Percentiles rank a stretch among this genome's conserved stretches.
Evolutionary conservation across 345 rosid genomes (phyloP).

Genomic region (Eucalyptus regnans): DNA sequence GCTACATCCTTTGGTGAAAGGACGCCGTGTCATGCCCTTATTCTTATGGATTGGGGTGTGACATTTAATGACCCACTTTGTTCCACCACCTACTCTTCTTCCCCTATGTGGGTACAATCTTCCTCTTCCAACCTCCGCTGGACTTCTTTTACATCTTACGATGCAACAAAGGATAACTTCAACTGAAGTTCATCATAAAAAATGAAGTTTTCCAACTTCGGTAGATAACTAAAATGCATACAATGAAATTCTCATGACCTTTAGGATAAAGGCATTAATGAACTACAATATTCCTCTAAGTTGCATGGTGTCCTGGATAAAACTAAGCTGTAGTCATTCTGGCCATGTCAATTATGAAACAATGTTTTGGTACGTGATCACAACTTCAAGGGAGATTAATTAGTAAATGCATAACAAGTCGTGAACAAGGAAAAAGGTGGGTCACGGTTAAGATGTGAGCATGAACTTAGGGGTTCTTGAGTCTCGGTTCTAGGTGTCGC

Average conservation of each 20-base stretch:
- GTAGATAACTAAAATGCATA: neutral
- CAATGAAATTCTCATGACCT: no score
- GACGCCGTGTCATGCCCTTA: no score
- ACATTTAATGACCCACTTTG: neutral
- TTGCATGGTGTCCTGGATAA: neutral
- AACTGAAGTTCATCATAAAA: neutral
- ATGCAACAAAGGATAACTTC: neutral
- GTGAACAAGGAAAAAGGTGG: neutral
- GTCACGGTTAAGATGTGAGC: neutral
- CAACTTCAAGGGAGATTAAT: neutral
- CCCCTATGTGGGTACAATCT: neutral
- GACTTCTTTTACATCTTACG: neutral
- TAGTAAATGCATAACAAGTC: neutral
- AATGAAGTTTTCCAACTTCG: fast-evolving
- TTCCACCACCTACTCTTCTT: neutral
- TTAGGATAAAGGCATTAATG: no score
- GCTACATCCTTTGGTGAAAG: no score
- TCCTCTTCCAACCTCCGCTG: fast-evolving
- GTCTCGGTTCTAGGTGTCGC: neutral
- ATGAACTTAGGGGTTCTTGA: neutral
- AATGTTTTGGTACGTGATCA: neutral
- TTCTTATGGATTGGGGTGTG: no score
- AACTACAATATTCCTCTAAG: no score
- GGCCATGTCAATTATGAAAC: neutral
- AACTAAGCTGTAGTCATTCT: neutral